A percentile compares a stretch with the other conserved stretches of the same genome.
Conservation (phyloP, 2,329 filamentous ascomycete species). For the Penicillium olsonii region DNA sequence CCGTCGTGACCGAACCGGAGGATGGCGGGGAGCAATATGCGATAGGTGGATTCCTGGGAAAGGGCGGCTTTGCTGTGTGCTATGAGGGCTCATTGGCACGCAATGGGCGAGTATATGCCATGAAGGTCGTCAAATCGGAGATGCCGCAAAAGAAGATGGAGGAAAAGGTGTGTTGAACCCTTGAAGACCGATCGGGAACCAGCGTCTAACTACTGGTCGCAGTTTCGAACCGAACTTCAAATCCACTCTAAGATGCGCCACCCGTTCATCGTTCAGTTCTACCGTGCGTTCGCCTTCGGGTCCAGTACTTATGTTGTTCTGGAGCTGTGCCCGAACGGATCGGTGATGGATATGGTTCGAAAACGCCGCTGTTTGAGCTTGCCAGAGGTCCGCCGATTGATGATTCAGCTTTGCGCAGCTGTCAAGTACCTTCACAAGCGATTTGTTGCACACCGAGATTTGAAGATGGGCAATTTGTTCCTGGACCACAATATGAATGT, state of each 20-base stretch:
- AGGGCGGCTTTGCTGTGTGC: constrained; percentile 54
- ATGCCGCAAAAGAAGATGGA: constrained; percentile 55
- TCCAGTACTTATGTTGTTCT: constrained; percentile 90
- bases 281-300: constrained; percentile 88
- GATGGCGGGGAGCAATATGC: constrained; percentile 47
- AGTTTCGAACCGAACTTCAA: constrained; percentile 82
- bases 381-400: constrained; percentile 90
- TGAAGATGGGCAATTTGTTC: constrained; percentile 99
- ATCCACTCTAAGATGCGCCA: constrained; percentile 98
- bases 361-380: constrained; percentile 86
- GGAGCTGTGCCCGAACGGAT: constrained; percentile 92
- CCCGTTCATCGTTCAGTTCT: constrained; percentile 92
- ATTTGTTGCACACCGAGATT: constrained; percentile 92
- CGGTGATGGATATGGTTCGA: constrained; percentile 96
- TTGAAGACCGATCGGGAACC: not conserved
- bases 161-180: constrained; percentile 45
- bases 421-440: constrained; percentile 98
- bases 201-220: constrained; percentile 9
- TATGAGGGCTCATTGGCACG: constrained; percentile 49
- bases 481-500: constrained; percentile 94
- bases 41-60: constrained; percentile 50
- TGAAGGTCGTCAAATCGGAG: constrained; percentile 54
- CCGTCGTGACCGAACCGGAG: constrained; percentile 47
- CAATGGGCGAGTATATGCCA: constrained; percentile 49
- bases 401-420: constrained; percentile 91